A percentile compares a stretch with the other conserved stretches of the same genome.
Conservation (phyloP, 2,329 filamentous ascomycete genomes). For the Geoglossum cookeanum region DNA sequence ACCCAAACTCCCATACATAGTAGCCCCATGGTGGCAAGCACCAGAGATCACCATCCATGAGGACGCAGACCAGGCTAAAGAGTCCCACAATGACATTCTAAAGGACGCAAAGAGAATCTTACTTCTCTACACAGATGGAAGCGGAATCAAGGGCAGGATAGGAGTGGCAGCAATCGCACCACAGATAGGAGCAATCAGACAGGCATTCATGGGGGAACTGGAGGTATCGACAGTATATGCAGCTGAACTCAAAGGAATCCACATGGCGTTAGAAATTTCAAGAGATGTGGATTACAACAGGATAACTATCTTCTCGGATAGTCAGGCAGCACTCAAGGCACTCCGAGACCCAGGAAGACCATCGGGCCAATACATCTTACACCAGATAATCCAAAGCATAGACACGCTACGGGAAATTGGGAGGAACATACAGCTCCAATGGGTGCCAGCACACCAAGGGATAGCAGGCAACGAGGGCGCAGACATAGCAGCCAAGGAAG, state of each 20-base stretch:
- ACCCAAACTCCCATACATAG: background rate
- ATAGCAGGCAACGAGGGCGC: too few species aligned
- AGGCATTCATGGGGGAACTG: background rate
- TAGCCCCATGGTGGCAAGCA: background rate
- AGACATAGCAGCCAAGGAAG: too few species aligned
- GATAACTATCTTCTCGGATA: background rate
- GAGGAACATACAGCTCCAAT: too few species aligned
- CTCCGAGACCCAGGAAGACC: background rate
- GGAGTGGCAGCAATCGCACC: background rate
- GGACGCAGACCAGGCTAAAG: background rate
- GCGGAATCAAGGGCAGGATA: background rate
- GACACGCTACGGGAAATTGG: too few species aligned
- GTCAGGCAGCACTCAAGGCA: background rate
- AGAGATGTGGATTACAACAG: background rate
- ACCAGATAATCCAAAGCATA: background rate
- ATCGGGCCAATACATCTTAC: background rate
- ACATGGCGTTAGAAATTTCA: background rate
- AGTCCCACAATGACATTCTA: background rate
- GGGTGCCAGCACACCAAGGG: too few species aligned
- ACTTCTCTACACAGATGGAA: background rate
- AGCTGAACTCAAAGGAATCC: background rate
- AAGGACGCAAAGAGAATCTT: background rate
- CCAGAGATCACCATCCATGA: background rate
- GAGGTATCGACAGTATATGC: background rate
- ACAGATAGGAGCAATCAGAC: background rate